phyloP scores from a whole-genome alignment of 768 basidiomycete species.

The Sarcodon aspratus region DNA sequence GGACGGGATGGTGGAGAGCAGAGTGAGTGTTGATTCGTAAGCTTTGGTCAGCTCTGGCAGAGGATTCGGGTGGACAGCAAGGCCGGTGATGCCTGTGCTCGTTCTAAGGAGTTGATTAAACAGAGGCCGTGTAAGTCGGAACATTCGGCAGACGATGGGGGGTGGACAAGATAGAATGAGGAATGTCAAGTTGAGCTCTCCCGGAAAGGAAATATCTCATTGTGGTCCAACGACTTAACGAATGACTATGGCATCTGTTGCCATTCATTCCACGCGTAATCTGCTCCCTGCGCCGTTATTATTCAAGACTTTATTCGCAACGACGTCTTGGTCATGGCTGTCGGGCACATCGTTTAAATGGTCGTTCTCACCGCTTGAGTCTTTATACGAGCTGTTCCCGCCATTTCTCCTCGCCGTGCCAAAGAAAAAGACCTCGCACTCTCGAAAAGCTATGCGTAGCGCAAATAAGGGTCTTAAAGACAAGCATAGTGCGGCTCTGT shows the following conservation, averaged over 20 bases:
- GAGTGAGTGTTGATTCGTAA: slow-evolving; percentile 67
- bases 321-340: slow-evolving; percentile 5
- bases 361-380: slow-evolving; percentile 29
- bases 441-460: slow-evolving; percentile 87
- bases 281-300: slow-evolving; percentile 7
- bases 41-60: slow-evolving; percentile 66
- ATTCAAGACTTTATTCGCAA: slow-evolving; percentile 11
- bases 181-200: slow-evolving; percentile 1
- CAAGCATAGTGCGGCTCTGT: slow-evolving; percentile 59
- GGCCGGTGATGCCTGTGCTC: slow-evolving; percentile 81
- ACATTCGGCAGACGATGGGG: slow-evolving; percentile 34
- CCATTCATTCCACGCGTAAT: slow-evolving; percentile 19
- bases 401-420: slow-evolving; percentile 87
- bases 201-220: slow-evolving; percentile 5
- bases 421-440: slow-evolving; percentile 89
- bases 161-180: neutral
- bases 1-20: slow-evolving; percentile 60
- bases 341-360: slow-evolving; percentile 17
- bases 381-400: slow-evolving; percentile 68
- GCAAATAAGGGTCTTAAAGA: slow-evolving; percentile 94
- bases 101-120: slow-evolving; percentile 53
- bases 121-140: slow-evolving; percentile 66
- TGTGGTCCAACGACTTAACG: slow-evolving; percentile 1
- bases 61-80: slow-evolving; percentile 75
- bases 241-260: slow-evolving; percentile 28